Evolutionary conservation across 495 filamentous ascomycete species (phyloP).

Genomic region (Talaromyces thailandensis): DNA sequence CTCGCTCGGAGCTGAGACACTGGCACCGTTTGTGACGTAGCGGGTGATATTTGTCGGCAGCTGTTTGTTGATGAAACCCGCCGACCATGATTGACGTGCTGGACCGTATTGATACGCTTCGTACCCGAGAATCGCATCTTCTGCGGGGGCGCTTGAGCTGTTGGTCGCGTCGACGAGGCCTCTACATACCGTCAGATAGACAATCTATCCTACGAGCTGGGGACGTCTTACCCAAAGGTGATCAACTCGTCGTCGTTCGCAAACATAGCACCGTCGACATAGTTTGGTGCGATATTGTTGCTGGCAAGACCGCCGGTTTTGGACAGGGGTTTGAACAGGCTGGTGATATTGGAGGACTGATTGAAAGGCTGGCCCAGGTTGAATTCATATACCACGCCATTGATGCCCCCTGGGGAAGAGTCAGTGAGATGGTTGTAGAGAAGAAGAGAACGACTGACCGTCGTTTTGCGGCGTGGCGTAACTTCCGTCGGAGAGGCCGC

Average conservation of each 20-base stretch:
- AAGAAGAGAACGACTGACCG: slow-evolving; percentile 6
- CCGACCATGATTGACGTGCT: slow-evolving; percentile 23
- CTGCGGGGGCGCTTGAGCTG: slow-evolving; percentile 19
- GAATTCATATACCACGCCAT: slow-evolving; percentile 41
- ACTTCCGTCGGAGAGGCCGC: slow-evolving; percentile 16
- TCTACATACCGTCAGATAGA: slow-evolving; percentile 10
- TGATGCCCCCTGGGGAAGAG: slow-evolving; percentile 21
- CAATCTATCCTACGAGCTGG: slow-evolving; percentile 32
- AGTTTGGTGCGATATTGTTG: slow-evolving; percentile 52
- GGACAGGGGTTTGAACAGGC: slow-evolving; percentile 34
- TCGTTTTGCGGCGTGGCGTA: slow-evolving; percentile 8
- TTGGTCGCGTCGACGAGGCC: slow-evolving; percentile 10
- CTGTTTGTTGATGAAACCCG: slow-evolving; percentile 24
- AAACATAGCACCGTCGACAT: slow-evolving; percentile 55
- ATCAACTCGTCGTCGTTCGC: slow-evolving; percentile 54
- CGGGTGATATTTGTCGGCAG: slow-evolving; percentile 43
- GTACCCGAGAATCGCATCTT: slow-evolving; percentile 37
- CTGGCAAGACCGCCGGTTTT: slow-evolving; percentile 34
- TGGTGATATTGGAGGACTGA: slow-evolving; percentile 39
- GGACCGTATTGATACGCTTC: slow-evolving; percentile 40
- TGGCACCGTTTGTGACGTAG: slow-evolving; percentile 57
- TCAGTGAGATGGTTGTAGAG: neutral
- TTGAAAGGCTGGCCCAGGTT: slow-evolving; percentile 53
- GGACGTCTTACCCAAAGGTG: slow-evolving; percentile 25
- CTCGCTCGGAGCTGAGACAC: slow-evolving; percentile 58